phyloP scores from a whole-genome alignment of 176 grass and related monocot species.

The Carex myosuroides region DNA sequence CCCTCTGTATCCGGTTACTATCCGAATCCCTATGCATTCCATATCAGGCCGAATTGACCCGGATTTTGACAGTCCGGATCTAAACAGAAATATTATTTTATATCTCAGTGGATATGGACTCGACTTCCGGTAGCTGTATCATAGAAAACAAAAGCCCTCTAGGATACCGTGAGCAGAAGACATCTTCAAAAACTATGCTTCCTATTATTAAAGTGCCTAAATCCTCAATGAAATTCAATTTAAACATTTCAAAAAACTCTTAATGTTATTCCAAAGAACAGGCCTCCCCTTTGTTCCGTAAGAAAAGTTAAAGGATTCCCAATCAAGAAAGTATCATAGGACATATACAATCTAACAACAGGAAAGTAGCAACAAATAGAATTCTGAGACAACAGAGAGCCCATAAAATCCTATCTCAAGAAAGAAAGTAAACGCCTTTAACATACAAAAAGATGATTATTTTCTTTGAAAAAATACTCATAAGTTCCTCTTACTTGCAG shows the following conservation, averaged over 20 bases:
- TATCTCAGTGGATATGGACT: too few species aligned
- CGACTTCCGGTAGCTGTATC: too few species aligned
- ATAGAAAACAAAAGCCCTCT: too few species aligned
- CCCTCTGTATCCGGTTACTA: too few species aligned
- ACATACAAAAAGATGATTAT: not conserved
- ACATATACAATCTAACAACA: conserved; percentile 5
- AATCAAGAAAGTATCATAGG: not conserved
- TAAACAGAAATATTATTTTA: too few species aligned
- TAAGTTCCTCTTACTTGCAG: conserved; percentile 41
- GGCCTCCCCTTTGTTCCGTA: too few species aligned
- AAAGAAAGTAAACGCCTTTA: not conserved
- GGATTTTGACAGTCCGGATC: too few species aligned
- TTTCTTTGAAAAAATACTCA: not conserved
- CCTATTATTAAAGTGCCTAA: not conserved
- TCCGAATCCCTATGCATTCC: too few species aligned
- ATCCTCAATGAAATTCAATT: not conserved
- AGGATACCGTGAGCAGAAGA: too few species aligned
- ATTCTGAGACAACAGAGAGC: not conserved
- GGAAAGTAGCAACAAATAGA: not conserved
- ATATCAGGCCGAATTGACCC: too few species aligned
- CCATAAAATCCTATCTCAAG: not conserved
- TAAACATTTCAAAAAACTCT: not conserved
- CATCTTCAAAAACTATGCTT: too few species aligned
- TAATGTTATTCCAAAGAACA: not conserved
- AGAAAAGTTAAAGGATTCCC: not conserved